A percentile compares a stretch with the other conserved stretches of the same genome.
These are phyloP conservation scores for Linnemannia zychae DNA, from an alignment of 192 early-diverging fungal species.

Conservation along the genomic window DNA sequence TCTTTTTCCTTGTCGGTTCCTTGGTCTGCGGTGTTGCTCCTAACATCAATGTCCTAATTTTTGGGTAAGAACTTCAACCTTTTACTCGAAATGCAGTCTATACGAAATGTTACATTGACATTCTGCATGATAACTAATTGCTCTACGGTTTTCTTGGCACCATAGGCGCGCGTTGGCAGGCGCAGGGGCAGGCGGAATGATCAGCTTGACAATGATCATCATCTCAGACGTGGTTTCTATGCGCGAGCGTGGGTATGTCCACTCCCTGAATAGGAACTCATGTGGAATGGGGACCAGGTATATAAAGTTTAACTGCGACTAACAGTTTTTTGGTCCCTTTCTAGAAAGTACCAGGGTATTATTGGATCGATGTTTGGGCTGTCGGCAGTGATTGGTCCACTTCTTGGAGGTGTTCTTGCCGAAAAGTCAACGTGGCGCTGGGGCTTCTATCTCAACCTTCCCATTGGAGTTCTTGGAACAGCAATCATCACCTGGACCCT, in stretches of 20 bases:
- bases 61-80: constrained; percentile 56
- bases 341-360: constrained; percentile 66
- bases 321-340: background rate
- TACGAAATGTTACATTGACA: no score
- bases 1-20: constrained; percentile 49
- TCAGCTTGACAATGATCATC: constrained; percentile 72
- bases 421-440: constrained; percentile 59
- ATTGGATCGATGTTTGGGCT: constrained; percentile 68
- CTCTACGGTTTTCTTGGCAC: background rate
- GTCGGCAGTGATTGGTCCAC: constrained; percentile 60
- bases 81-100: no score
- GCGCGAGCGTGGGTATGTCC: constrained; percentile 60
- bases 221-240: constrained; percentile 73
- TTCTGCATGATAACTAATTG: background rate
- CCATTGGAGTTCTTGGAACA: constrained; percentile 32
- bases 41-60: constrained; percentile 61
- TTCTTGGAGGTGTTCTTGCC: constrained; percentile 56
- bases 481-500: constrained; percentile 23
- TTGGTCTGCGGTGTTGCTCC: constrained; percentile 51
- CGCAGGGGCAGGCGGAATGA: constrained; percentile 68
- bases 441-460: constrained; percentile 57
- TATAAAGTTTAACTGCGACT: background rate
- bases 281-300: background rate
- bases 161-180: constrained; percentile 55
- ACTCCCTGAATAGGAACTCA: background rate